Base-by-base conservation (phyloP, 2,329 filamentous ascomycete genomes). In the Aspergillus viridinutans region DNA sequence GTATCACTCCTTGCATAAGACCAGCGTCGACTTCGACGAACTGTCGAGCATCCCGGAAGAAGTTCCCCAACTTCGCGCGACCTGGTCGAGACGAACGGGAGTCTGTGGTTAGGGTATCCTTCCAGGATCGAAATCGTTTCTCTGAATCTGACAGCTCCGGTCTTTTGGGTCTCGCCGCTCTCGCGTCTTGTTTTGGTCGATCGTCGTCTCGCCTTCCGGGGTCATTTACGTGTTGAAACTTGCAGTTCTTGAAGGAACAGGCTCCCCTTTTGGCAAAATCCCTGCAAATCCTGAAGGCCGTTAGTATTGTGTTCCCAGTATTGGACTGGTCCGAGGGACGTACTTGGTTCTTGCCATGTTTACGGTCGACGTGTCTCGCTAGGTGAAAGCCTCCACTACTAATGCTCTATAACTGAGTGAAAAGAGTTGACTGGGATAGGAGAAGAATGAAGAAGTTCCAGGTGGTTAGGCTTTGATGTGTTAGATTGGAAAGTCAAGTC, bases 1-100 rank as follows among this genome's bases (percentile, higher is more conserved):
- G 58, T 45, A 74, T 65, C 6, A 74, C 67, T 25, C 67, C 58
- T 49, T 74, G 71, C 8, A 64, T 52, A 0, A 57, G 59, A 26
- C 58, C 55, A 10, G 58, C 64, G 43, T 67, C 62, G 4, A 56
- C 52, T 3, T 67, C 56, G 29, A 72, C 61, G 7, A 72, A 62
- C 49, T 48, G 53, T 42, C 50, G 62, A n/a, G 63, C 69, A 45
- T 61, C 54, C 35, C 56, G 53, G 49, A 74, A 72, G 25, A 74
- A 63, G 12, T 21, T 23, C 17, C 9, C 53, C 54, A 29, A 20
- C 17, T 12, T 14, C 43, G 9, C 21, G 12, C 50, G 59, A 23
- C 53, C 56, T 17, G 35, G 45, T 28, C 55, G 54, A 17, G 55
- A 47, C 8, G 56, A 8, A n/a, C 43, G 40, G 9, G 4, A 17